phyloP scores from a whole-genome alignment of 208 protist genomes.

The Eutreptiella sp. region DNA sequence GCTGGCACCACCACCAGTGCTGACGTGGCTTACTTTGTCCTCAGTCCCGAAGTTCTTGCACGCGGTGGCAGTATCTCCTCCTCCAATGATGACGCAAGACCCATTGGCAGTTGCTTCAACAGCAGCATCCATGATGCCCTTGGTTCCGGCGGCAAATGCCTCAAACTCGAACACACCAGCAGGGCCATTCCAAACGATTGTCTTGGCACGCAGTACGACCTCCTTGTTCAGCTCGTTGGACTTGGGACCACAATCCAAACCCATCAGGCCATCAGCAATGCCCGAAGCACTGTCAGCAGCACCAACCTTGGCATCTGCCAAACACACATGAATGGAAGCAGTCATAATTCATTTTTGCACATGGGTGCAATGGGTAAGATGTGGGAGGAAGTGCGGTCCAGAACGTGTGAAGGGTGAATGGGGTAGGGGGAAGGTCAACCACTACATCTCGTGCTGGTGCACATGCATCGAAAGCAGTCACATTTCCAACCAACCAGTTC shows the following conservation, averaged over 20 bases:
- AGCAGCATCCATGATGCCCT: conserved; percentile 42
- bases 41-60: conserved; percentile 47
- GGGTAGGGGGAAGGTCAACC: conserved; percentile 27
- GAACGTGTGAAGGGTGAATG: conserved; percentile 69
- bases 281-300: too few species aligned
- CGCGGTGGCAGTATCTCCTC: conserved; percentile 77
- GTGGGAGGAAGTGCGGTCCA: too few species aligned
- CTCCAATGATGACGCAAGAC: conserved; percentile 49
- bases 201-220: conserved; percentile 43
- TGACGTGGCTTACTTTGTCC: conserved; percentile 77
- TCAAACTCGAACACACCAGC: conserved; percentile 78
- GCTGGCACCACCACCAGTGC: conserved; percentile 86
- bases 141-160: conserved; percentile 62
- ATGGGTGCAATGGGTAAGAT: too few species aligned
- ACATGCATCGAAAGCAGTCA: too few species aligned
- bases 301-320: conserved; percentile 45
- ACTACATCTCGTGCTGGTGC: too few species aligned
- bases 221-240: conserved; percentile 37
- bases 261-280: conserved; percentile 36
- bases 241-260: conserved; percentile 65
- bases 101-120: conserved; percentile 29
- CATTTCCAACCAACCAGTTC: too few species aligned
- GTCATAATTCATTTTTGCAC: too few species aligned
- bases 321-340: neutral
- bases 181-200: conserved; percentile 68